Evolutionary conservation across 2,329 filamentous ascomycete species (phyloP), one percentile per base, ranked within the genome.

Genomic region (Fusarium piperis): DNA sequence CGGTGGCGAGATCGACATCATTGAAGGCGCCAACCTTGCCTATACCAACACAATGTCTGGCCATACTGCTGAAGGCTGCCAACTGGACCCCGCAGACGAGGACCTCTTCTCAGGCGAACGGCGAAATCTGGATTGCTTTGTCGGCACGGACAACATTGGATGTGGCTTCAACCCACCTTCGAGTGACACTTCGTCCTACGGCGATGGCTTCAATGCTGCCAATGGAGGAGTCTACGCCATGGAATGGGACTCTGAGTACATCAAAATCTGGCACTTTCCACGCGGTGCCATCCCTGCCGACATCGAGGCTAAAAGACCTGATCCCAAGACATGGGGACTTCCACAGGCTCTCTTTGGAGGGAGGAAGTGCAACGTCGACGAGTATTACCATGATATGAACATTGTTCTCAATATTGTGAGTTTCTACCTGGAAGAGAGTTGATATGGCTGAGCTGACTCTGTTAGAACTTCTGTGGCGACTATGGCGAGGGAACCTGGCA

Each of bases 251-350:
- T 82, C 84, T 11, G 81, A 88, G 2, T 87, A 86, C 62, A 92
- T 97, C 78, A 90, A 87, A 62, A 85, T 96, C 69, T 97, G 91
- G 90, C 93, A 93, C 83, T 97, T 94, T 80, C 84, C 90, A 2
- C 88, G 92, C n/a, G 82, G 81, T 32, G 78, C 80, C 10, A 88
- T 95, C 41, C 94, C 94, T 0, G 76, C 79, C 0, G 91, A 96
- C 76, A 91, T 95, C 56, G 79, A 81, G 6, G 79, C 81, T 33
- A 88, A 83, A 61, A 83, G 74, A 7, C 94, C 93, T 0, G 82
- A 92, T 41, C 93, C 93, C 0, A 79, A 81, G 0, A 80, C 77
- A 16, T 97, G 94, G 94, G 92, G 91, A 1, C 82, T 83, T 2
- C 93, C 94, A 0, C 81, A 89, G 9, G 93, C 92, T 1, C 81